phyloP scores from a whole-genome alignment of 768 basidiomycete genomes.

The Psilocybe subaeruginosa region DNA sequence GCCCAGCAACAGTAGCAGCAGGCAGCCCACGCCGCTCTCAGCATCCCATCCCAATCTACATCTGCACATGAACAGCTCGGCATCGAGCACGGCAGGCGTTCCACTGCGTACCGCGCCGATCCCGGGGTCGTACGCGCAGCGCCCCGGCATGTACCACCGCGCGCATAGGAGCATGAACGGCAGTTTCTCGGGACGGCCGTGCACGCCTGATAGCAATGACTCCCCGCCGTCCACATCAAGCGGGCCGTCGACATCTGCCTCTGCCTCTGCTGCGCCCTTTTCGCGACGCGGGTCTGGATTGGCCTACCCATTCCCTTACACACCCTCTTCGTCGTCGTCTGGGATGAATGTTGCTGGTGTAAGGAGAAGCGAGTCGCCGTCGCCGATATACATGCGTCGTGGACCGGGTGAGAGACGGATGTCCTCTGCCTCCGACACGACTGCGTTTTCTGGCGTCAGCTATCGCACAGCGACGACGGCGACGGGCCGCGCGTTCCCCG shows the following conservation, averaged over 20 bases:
- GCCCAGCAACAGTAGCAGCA: background rate
- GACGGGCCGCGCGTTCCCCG: background rate
- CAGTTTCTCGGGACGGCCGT: conserved; percentile 27
- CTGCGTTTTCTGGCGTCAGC: background rate
- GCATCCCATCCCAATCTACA: background rate
- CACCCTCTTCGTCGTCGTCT: conserved; percentile 3
- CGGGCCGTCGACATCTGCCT: conserved; percentile 37
- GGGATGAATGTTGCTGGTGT: background rate
- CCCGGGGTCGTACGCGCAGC: background rate
- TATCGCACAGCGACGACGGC: conserved; percentile 1
- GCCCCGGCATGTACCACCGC: background rate
- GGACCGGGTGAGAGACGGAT: conserved; percentile 34
- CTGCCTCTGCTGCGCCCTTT: background rate
- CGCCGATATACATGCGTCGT: conserved; percentile 21
- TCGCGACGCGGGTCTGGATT: background rate
- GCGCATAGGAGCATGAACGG: background rate
- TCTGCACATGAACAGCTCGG: conserved; percentile 6
- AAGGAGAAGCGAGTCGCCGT: background rate
- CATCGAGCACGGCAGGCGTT: background rate
- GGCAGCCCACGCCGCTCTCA: background rate
- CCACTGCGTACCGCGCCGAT: conserved; percentile 14
- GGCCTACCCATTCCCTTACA: conserved; percentile 12
- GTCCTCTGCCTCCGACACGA: conserved; percentile 36
- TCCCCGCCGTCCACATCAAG: conserved; percentile 47
- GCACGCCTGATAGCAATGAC: conserved; percentile 54